Evolutionary conservation across 2,329 filamentous ascomycete genomes (phyloP).

Genomic region (Amylocarpus encephaloides): DNA sequence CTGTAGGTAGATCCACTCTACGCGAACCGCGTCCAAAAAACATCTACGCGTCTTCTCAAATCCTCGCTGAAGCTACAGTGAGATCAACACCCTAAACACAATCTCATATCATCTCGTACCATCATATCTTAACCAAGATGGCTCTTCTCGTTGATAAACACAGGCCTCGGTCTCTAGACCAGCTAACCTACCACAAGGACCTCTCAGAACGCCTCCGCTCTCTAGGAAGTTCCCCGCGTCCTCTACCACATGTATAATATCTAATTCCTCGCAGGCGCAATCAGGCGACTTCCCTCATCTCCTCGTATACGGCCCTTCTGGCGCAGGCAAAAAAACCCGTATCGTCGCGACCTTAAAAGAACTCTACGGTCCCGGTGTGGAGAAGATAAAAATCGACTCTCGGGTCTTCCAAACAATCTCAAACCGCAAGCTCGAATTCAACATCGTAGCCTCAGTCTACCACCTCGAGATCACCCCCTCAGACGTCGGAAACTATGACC

Average conservation of each 20-base stretch:
- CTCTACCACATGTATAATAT: not conserved
- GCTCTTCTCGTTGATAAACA: conserved; percentile 68
- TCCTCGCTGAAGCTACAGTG: no score
- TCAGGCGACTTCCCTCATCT: conserved; percentile 97
- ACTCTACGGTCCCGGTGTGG: conserved; percentile 91
- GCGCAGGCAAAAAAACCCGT: conserved; percentile 94
- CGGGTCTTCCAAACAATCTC: conserved; percentile 92
- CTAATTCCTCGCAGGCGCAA: conserved; percentile 61
- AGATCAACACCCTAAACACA: no score
- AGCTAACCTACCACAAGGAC: conserved; percentile 80
- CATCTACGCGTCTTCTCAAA: no score
- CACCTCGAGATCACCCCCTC: conserved; percentile 97
- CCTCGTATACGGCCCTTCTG: conserved; percentile 92
- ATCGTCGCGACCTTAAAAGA: conserved; percentile 94
- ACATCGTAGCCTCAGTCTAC: conserved; percentile 94
- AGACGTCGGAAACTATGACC: conserved; percentile 92
- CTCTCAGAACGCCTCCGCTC: conserved; percentile 82
- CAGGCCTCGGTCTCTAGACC: conserved; percentile 66
- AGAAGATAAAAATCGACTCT: conserved; percentile 99
- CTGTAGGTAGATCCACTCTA: no score
- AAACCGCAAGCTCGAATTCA: conserved; percentile 98
- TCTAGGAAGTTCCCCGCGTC: conserved; percentile 53
- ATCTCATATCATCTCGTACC: no score
- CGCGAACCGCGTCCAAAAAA: no score
- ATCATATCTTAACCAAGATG: conserved; percentile 36